These are phyloP conservation scores for Cutaneotrichosporon arboriforme DNA, from an alignment of 1,284 basidiomycete species.

Conservation along the genomic window DNA sequence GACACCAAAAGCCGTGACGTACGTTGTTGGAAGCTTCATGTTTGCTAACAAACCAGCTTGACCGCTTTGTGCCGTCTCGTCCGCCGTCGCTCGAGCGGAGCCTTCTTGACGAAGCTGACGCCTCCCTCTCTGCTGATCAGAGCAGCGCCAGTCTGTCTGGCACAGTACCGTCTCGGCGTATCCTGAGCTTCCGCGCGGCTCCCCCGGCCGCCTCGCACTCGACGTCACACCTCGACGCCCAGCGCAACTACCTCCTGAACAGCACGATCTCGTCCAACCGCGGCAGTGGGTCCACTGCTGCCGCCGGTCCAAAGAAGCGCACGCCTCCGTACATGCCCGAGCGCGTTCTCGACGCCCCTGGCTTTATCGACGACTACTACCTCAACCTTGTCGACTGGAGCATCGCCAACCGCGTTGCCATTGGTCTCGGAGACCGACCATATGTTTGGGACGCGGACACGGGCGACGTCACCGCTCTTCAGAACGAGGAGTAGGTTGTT, in stretches of 20 bases:
- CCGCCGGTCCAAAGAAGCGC: conserved; percentile 27
- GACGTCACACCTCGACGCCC: conserved; percentile 42
- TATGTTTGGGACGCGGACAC: conserved; percentile 94
- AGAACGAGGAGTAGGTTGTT: conserved; percentile 33
- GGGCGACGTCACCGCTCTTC: conserved; percentile 72
- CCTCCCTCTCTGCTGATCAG: conserved; percentile 17
- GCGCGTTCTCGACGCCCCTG: conserved; percentile 89
- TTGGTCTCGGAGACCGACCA: conserved; percentile 72
- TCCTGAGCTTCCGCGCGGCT: conserved; percentile 44
- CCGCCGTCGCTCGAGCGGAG: conserved; percentile 22
- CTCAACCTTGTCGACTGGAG: conserved; percentile 92
- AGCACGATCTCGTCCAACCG: conserved; percentile 27
- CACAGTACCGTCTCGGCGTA: conserved; percentile 23
- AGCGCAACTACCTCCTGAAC: conserved; percentile 41
- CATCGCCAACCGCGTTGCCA: conserved; percentile 74
- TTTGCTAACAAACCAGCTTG: conserved; percentile 26
- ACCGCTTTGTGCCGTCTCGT: conserved; percentile 47
- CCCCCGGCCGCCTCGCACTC: conserved; percentile 42
- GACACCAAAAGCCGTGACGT: conserved; percentile 12
- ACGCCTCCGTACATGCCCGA: conserved; percentile 63
- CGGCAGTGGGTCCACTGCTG: conserved; percentile 19
- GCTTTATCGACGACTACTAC: conserved; percentile 95
- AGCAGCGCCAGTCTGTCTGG: conserved; percentile 10
- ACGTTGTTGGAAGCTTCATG: neutral
- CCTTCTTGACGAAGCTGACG: conserved; percentile 12